Evolutionary conservation across 371 early-diverging fungal genomes (phyloP).

Genomic region (Mortierella polycephala): DNA sequence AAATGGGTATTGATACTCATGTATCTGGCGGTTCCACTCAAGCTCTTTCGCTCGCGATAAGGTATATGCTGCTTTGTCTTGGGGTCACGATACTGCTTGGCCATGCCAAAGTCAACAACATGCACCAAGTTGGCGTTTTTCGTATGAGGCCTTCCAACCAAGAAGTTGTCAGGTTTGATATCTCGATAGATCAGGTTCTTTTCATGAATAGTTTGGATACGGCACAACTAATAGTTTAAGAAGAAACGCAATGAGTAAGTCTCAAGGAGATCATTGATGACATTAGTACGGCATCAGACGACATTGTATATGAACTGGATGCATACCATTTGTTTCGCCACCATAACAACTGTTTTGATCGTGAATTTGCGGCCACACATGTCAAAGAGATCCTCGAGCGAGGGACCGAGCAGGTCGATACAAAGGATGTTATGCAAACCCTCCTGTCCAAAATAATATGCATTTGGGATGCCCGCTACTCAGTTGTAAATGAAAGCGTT

Average conservation of each 20-base stretch:
- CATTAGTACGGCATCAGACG: neutral
- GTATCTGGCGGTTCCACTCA: conserved; percentile 98
- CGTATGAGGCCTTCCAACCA: conserved; percentile 84
- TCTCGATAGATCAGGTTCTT: conserved; percentile 98
- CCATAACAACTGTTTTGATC: conserved; percentile 95
- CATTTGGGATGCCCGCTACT: conserved; percentile 85
- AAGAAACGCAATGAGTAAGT: neutral
- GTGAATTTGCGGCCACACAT: conserved; percentile 92
- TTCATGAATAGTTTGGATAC: conserved; percentile 97
- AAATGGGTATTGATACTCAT: conserved; percentile 97
- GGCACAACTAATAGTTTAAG: conserved; percentile 67
- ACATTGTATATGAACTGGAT: neutral
- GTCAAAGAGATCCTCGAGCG: conserved; percentile 98
- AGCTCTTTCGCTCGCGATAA: conserved; percentile 89
- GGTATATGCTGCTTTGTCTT: conserved; percentile 95
- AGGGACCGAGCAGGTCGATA: conserved; percentile 98
- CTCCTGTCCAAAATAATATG: conserved; percentile 97
- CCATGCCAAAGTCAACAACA: conserved; percentile 98
- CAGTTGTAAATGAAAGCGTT: neutral
- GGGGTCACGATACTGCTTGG: conserved; percentile 96
- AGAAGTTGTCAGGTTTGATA: conserved; percentile 99
- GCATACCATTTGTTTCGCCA: conserved; percentile 95
- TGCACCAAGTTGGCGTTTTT: conserved; percentile 72
- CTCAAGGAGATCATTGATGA: no score
- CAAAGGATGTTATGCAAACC: conserved; percentile 96